Base-by-base conservation (phyloP, 306 rosid species). In the Ceratonia siliqua region DNA sequence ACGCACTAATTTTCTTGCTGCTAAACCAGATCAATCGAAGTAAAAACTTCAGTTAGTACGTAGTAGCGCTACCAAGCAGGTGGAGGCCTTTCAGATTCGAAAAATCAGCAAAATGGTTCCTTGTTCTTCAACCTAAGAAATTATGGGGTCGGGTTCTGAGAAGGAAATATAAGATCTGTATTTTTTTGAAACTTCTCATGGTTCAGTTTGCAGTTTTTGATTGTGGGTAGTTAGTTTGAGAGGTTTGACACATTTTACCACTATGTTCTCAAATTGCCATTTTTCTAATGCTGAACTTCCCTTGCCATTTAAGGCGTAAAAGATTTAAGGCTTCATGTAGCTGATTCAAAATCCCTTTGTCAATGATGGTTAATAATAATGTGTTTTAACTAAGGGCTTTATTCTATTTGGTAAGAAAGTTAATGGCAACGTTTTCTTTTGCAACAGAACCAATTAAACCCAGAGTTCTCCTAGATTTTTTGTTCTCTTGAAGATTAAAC, bases 371-470 rank as follows among this genome's bases (percentile, higher is more conserved):
- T 67, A 53, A 21, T 61, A 25, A 42, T 65, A 69, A 30, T 58
- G 75, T 73, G n/a, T 62, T 82, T 14, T 77, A 15, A 7, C 42
- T 62, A 12, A 68, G 66, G 62, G 61, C 82, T 75, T 76, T 59
- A 54, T 42, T 39, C 25, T 69, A 11, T 79, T 69, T 71, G 63
- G 72, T 70, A 36, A 69, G 58, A 45, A 5, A 70, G 39, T 75
- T 77, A 21, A 75, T 49, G 49, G 13, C 32, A 38, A 30, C 33
- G 6, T 36, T 43, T 72, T 75, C 58, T 62, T 33, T 3, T 78
- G 82, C 38, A 56, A 45, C 58, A 32, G 45, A 52, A 59, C 66
- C 14, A 22, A 68, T 55, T 61, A 3, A 70, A 52, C 5, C 36
- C 43, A 62, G 46, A 72, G 70, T 80, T 84, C 53, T 49, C 9